Conservation (phyloP, 352 stramenopile species). For the Phytopythium ostracodes region DNA sequence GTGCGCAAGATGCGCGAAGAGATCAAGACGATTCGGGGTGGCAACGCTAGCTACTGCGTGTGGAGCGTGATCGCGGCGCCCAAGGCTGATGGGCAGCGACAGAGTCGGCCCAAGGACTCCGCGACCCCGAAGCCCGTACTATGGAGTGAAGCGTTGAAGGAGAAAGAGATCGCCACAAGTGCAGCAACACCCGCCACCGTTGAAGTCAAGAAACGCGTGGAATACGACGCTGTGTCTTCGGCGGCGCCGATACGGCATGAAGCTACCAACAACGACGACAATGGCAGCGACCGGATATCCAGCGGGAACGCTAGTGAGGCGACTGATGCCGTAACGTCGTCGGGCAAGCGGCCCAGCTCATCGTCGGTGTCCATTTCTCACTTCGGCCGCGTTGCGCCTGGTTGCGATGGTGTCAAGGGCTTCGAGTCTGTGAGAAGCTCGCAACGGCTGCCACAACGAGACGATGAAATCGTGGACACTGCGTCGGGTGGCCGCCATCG, state of each 20-base stretch:
- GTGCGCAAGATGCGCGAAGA: slow-evolving; percentile 54
- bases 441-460: not conserved
- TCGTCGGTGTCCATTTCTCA: not conserved
- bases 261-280: not conserved
- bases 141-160: not conserved
- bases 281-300: not conserved
- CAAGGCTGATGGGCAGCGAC: not conserved
- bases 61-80: not conserved
- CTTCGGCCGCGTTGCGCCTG: not conserved
- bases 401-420: not conserved
- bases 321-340: not conserved
- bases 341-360: not conserved
- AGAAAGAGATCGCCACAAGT: not conserved
- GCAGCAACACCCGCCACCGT: no score
- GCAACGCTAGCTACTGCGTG: not conserved
- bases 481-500: no score
- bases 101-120: not conserved
- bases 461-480: not conserved
- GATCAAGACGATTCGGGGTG: slow-evolving; percentile 16
- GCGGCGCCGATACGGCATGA: not conserved
- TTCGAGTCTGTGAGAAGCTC: not conserved
- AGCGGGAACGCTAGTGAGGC: no score
- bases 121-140: not conserved
- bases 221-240: not conserved
- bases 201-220: no score